Percentiles rank a stretch among this genome's conserved stretches.
phyloP scores from a whole-genome alignment of 2,329 filamentous ascomycete genomes.

The Alternaria infectoria region DNA sequence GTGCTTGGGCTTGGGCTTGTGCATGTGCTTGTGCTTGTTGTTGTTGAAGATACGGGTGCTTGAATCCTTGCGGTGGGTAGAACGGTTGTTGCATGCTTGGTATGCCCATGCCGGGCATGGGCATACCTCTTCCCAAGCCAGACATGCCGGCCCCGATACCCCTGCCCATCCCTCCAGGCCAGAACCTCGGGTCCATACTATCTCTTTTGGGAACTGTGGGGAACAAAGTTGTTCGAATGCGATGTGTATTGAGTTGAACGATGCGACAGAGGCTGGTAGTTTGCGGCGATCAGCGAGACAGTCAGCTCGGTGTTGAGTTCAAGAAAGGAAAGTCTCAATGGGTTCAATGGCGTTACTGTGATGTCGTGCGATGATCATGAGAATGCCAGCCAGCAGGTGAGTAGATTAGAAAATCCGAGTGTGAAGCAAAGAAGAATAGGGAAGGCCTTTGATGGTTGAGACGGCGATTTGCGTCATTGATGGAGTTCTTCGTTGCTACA shows the following conservation, averaged over 20 bases:
- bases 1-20: no score
- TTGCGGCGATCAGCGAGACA: background rate
- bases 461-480: background rate
- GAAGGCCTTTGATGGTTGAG: rapidly evolving
- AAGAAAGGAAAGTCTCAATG: background rate
- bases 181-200: background rate
- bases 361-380: background rate
- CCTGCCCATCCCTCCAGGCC: background rate
- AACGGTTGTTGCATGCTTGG: background rate
- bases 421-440: background rate
- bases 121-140: background rate
- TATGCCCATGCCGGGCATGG: background rate
- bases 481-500: background rate
- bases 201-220: background rate
- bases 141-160: background rate
- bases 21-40: no score
- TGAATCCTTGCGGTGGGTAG: background rate
- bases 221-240: background rate
- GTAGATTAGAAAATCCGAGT: background rate
- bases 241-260: background rate
- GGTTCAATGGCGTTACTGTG: background rate
- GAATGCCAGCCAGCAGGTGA: background rate
- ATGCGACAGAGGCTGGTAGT: background rate
- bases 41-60: no score
- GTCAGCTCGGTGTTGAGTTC: background rate